A percentile compares a stretch with the other conserved stretches of the same genome.
These are phyloP conservation scores for Colletotrichum spaethianum DNA, from an alignment of 2,329 filamentous ascomycete species.

Conservation along the genomic window DNA sequence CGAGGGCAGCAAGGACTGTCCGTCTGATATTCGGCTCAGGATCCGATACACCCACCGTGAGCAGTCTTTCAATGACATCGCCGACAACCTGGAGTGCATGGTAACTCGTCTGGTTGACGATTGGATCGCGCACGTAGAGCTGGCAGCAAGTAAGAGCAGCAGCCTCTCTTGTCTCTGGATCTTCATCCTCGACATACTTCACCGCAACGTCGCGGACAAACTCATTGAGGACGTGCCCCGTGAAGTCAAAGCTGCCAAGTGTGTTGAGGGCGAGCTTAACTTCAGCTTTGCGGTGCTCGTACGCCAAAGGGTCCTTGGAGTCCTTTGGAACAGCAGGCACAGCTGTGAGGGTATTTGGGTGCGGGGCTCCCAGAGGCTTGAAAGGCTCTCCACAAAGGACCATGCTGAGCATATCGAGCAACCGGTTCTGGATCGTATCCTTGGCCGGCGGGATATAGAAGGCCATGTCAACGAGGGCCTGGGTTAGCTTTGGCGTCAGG, in stretches of 20 bases:
- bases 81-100: constrained; percentile 97
- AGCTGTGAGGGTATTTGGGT: constrained; percentile 82
- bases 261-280: constrained; percentile 95
- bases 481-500: constrained; percentile 91
- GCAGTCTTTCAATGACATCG: constrained; percentile 95
- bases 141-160: constrained; percentile 98
- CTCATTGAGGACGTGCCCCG: constrained; percentile 93
- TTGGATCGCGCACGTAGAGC: constrained; percentile 95
- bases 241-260: constrained; percentile 97
- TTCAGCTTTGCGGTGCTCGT: constrained; percentile 85
- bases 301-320: constrained; percentile 85
- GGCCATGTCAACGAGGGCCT: constrained; percentile 97
- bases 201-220: constrained; percentile 99
- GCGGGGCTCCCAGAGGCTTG: constrained; percentile 90
- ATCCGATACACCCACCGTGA: constrained; percentile 95
- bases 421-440: constrained; percentile 90
- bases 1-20: constrained; percentile 90
- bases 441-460: constrained; percentile 98
- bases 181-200: constrained; percentile 97
- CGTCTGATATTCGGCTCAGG: constrained; percentile 89
- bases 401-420: constrained; percentile 94
- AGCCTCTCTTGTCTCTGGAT: constrained; percentile 92
- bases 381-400: constrained; percentile 95
- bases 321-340: constrained; percentile 90
- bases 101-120: constrained; percentile 97